phyloP scores from a whole-genome alignment of 306 rosid species.

The Benincasa hispida region DNA sequence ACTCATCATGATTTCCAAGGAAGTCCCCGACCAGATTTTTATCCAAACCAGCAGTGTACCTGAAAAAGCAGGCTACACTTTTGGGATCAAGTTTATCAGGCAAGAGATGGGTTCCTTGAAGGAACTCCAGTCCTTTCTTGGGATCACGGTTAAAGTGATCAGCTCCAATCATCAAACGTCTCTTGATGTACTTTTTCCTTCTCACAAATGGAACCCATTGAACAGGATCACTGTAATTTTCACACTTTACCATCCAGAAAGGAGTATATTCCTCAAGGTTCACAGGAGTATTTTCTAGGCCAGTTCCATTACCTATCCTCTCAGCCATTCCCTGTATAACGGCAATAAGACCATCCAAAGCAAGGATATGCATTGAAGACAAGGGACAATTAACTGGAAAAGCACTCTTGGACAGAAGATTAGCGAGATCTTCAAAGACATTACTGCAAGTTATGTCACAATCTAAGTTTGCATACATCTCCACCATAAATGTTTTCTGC shows the following conservation, averaged over 20 bases:
- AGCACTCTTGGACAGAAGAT: conserved; percentile 82
- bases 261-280: conserved; percentile 79
- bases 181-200: conserved; percentile 80
- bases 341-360: conserved; percentile 91
- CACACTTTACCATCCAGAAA: conserved; percentile 97
- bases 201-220: conserved; percentile 87
- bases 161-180: conserved; percentile 97
- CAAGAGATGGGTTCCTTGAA: conserved; percentile 95
- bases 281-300: conserved; percentile 50
- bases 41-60: conserved; percentile 96
- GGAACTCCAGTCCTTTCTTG: conserved; percentile 94
- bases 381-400: conserved; percentile 79
- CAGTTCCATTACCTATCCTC: conserved; percentile 66
- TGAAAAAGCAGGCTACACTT: conserved; percentile 97
- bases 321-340: conserved; percentile 98
- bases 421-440: conserved; percentile 87
- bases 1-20: conserved; percentile 91
- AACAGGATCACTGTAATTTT: conserved; percentile 73
- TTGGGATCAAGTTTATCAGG: conserved; percentile 98
- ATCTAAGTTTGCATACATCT: conserved; percentile 90
- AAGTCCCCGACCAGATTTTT: conserved; percentile 98
- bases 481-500: conserved; percentile 88
- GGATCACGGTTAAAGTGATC: conserved; percentile 99
- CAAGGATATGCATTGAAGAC: conserved; percentile 83
- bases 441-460: conserved; percentile 93